Percentiles rank a stretch among this genome's conserved stretches.
Evolutionary conservation across 225 moss, liverwort and hornwort species (phyloP).

Genomic region (Straminergon stramineum): DNA sequence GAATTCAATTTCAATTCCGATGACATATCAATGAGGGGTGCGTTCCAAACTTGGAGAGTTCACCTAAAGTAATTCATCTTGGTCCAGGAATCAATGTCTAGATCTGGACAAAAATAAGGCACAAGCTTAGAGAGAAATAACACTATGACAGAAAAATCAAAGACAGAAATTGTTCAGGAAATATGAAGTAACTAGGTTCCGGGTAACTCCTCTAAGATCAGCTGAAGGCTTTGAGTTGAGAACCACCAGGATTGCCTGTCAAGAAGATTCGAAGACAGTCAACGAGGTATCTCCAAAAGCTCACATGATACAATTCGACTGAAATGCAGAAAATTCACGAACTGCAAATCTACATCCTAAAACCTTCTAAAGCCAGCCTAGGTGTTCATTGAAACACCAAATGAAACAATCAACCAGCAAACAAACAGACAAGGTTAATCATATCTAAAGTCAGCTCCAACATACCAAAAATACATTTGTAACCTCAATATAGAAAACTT

Average conservation of each 20-base stretch:
- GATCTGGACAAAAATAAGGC: conserved; percentile 5
- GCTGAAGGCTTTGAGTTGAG: conserved; percentile 14
- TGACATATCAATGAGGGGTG: not conserved
- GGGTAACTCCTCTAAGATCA: conserved; percentile 19
- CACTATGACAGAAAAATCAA: not conserved
- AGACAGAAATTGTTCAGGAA: not conserved
- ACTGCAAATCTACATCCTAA: not conserved
- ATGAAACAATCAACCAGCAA: not conserved
- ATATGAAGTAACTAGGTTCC: not conserved
- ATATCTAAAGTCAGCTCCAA: not conserved
- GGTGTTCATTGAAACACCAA: not conserved
- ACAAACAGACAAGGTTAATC: not conserved
- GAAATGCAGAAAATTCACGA: not conserved
- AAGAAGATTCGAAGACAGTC: conserved; percentile 14
- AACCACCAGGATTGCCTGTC: conserved; percentile 23
- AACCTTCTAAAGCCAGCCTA: not conserved
- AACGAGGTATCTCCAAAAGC: conserved; percentile 7
- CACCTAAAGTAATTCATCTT: not conserved
- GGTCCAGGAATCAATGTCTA: not conserved
- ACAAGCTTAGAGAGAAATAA: conserved; percentile 3
- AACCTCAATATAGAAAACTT: conserved; percentile 10
- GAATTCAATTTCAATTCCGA: not conserved
- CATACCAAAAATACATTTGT: conserved; percentile 1
- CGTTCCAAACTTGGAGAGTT: not conserved
- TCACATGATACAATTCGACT: not conserved